These are phyloP conservation scores for Calcarisporium arbuscula DNA, from an alignment of 2,329 filamentous ascomycete genomes.

Conservation along the genomic window DNA sequence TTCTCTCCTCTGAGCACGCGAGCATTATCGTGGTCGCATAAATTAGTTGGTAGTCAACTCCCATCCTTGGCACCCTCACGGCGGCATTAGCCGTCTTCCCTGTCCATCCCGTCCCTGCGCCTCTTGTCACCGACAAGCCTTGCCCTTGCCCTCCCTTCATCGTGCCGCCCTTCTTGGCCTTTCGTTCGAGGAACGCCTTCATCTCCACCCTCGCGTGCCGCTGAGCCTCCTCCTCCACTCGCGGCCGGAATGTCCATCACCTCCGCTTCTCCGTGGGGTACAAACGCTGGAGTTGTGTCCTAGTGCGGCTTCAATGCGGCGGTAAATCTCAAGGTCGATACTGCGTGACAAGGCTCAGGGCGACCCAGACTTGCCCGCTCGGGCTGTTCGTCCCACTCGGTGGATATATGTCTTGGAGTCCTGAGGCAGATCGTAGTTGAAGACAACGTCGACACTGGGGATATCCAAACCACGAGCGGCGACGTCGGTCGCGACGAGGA, in stretches of 20 bases:
- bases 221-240: constrained; percentile 83
- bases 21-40: too few relatives aligned
- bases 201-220: constrained; percentile 72
- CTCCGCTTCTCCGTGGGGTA: constrained; percentile 68
- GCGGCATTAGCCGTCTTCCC: constrained; percentile 56
- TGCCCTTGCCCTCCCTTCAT: constrained; percentile 34
- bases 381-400: constrained; percentile 79
- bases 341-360: constrained; percentile 76
- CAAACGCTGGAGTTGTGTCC: constrained; percentile 70
- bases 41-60: too few relatives aligned
- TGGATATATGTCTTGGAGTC: constrained; percentile 91
- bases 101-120: constrained; percentile 62
- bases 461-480: constrained; percentile 90
- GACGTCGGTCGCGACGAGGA: constrained; percentile 91
- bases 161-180: constrained; percentile 47
- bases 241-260: constrained; percentile 72
- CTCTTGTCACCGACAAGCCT: constrained; percentile 25
- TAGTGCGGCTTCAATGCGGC: constrained; percentile 75
- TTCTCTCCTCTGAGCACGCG: too few relatives aligned
- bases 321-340: constrained; percentile 78
- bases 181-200: constrained; percentile 70
- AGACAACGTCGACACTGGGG: constrained; percentile 78
- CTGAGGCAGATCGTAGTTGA: constrained; percentile 79
- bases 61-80: constrained; percentile 1
- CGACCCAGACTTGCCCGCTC: constrained; percentile 81